Base-by-base conservation (phyloP, 345 rosid species). In the Acer saccharum region DNA sequence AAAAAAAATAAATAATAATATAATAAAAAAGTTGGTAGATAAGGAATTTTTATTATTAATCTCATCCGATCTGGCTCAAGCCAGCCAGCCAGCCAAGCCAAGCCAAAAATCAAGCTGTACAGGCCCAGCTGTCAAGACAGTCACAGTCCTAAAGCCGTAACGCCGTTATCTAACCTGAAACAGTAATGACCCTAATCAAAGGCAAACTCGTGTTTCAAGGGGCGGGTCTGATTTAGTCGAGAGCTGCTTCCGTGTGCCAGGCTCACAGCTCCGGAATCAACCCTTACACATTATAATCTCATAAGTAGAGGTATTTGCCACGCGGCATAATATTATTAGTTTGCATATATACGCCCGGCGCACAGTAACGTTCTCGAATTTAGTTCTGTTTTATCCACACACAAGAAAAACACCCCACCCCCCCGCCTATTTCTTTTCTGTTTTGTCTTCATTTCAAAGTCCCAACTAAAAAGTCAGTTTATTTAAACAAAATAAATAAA, bases 361-460 rank as follows among this genome's bases (percentile, higher is more conserved):
- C 64, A 60, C 64, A 18, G 3, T n/a, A 60, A 60, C 13, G 3
- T 21, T 10, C 64, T 20, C 11, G 27, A 20, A n/a, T 54, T 14
- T 32, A 29, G 41, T 23, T 63, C 73, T 48, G n/a, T 76, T 78
- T 74, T 77, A 68, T 77, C 77, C 46, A 16, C 61, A 54, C 25
- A 54, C 63, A 4, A 16, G 16, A 71, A 54, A 70, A 71, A 46
- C 48, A 46, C 16, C 39, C 70, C 68, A 14, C 25, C 32, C 52
- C 69, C 80, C 79, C 80, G 83, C 87, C 76, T 77, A 63, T 80
- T 79, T 75, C 77, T 79, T 82, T 76, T 70, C 72, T 74, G 74
- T 76, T 77, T 78, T 78, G 78, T 84, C 83, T 78, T 78, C 20
- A 44, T 84, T 73, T 57, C 84, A 69, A 82, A 77, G 78, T 69